Percentiles rank a stretch among this genome's conserved stretches.
phyloP scores from a whole-genome alignment of 768 basidiomycete genomes.

The Fistulinella prunicolor region DNA sequence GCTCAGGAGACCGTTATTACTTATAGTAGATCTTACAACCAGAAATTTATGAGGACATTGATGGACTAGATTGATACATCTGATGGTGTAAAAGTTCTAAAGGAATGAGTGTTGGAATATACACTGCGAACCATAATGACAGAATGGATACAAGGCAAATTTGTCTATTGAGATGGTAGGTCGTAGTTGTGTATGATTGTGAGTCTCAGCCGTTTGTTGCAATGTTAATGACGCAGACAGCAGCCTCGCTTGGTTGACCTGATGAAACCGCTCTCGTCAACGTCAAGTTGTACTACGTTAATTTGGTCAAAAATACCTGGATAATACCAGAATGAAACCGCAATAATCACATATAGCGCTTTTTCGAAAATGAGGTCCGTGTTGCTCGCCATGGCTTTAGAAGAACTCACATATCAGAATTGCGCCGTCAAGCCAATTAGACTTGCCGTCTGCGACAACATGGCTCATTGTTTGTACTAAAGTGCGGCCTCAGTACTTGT shows the following conservation, averaged over 20 bases:
- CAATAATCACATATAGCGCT: conserved; percentile 73
- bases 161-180: conserved; percentile 5
- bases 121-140: conserved; percentile 14
- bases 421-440: conserved; percentile 81
- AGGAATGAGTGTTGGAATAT: conserved; percentile 11
- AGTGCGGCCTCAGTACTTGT: conserved; percentile 8
- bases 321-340: conserved; percentile 65
- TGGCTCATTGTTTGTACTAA: conserved; percentile 82
- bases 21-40: conserved; percentile 21
- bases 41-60: conserved; percentile 3
- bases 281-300: neutral
- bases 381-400: neutral
- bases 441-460: conserved; percentile 76
- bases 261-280: conserved; percentile 1
- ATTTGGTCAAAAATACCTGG: conserved; percentile 26
- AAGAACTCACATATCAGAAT: conserved; percentile 61
- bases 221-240: conserved; percentile 10
- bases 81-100: neutral
- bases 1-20: conserved; percentile 42
- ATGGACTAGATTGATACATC: conserved; percentile 3
- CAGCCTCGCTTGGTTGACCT: conserved; percentile 26
- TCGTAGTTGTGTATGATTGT: neutral
- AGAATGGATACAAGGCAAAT: conserved; percentile 1
- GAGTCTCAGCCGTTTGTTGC: conserved; percentile 2
- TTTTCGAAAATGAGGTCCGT: conserved; percentile 3